phyloP scores from a whole-genome alignment of 1,139 yeast species.

The Yamadazyma triangularis region DNA sequence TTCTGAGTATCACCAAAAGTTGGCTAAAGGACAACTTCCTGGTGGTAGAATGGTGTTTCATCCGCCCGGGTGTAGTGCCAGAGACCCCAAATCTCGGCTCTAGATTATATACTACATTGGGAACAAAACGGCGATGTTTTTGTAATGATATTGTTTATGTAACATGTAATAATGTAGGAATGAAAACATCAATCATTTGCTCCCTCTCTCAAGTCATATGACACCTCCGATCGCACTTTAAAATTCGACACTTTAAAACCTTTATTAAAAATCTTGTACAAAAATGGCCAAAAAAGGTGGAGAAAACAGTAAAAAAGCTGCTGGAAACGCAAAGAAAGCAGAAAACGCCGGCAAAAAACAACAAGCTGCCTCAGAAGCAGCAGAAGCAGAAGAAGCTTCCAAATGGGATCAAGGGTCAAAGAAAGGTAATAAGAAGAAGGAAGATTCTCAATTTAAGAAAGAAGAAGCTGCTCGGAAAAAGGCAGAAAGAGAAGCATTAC shows the following conservation, averaged over 20 bases:
- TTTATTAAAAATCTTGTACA: too few relatives aligned
- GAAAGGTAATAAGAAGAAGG: constrained; percentile 67
- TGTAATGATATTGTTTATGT: too few relatives aligned
- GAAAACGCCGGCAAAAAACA: constrained; percentile 61
- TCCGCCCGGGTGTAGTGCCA: too few relatives aligned
- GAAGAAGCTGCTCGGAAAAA: constrained; percentile 64
- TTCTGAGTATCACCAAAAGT: constrained; percentile 30
- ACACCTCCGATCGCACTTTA: too few relatives aligned
- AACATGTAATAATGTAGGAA: too few relatives aligned
- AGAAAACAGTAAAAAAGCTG: constrained; percentile 61
- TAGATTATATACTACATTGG: too few relatives aligned
- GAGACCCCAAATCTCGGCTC: too few relatives aligned
- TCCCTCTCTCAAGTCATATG: too few relatives aligned
- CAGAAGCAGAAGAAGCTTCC: constrained; percentile 54
- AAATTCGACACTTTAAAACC: too few relatives aligned
- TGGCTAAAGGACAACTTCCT: constrained; percentile 34
- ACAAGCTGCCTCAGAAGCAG: constrained; percentile 45
- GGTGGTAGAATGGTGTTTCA: constrained; percentile 46
- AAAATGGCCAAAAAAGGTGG: constrained; percentile 59
- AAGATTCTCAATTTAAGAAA: constrained; percentile 54
- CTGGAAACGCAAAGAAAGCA: constrained; percentile 70
- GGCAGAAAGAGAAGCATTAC: constrained; percentile 56
- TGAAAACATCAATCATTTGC: too few relatives aligned
- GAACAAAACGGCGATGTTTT: too few relatives aligned
- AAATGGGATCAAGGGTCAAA: constrained; percentile 75